A percentile compares a stretch with the other conserved stretches of the same genome.
These are phyloP conservation scores for Leonotis leonurus DNA, from an alignment of 257 asterid species.

Conservation along the genomic window DNA sequence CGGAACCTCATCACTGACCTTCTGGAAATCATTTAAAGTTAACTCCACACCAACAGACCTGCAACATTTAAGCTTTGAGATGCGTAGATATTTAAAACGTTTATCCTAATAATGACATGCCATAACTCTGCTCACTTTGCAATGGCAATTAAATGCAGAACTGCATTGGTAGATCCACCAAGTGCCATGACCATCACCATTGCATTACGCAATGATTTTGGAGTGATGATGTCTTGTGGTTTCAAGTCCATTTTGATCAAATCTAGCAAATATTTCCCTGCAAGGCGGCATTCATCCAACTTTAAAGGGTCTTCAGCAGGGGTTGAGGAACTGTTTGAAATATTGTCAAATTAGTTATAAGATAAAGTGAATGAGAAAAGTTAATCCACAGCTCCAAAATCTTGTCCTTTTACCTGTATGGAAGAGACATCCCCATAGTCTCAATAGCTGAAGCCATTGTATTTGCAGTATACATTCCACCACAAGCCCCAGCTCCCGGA, in stretches of 20 bases:
- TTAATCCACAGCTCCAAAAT: neutral
- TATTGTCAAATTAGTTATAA: constrained; percentile 9
- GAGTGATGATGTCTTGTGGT: constrained; percentile 87
- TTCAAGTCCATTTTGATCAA: constrained; percentile 88
- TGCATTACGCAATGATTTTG: constrained; percentile 69
- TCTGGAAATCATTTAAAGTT: constrained; percentile 88
- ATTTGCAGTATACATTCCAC: constrained; percentile 99
- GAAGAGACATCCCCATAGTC: constrained; percentile 95
- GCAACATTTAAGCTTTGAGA: constrained; percentile 37
- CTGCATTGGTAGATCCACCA: constrained; percentile 99
- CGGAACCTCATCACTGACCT: constrained; percentile 86
- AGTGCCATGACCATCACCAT: constrained; percentile 96
- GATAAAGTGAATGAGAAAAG: neutral
- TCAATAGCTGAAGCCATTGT: constrained; percentile 99
- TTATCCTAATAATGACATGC: neutral
- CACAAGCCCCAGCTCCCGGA: constrained; percentile 99
- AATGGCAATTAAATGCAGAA: constrained; percentile 91
- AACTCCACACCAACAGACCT: constrained; percentile 93
- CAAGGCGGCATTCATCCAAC: constrained; percentile 92
- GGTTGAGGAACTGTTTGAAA: constrained; percentile 72
- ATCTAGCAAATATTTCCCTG: constrained; percentile 82
- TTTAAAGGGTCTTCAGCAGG: constrained; percentile 98
- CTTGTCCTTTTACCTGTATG: constrained; percentile 64
- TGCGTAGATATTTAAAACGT: constrained; percentile 4
- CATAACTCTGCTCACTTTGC: constrained; percentile 48